A percentile compares a stretch with the other conserved stretches of the same genome.
These are phyloP conservation scores for Spongispora temasekensis DNA, from an alignment of 1,284 basidiomycete genomes.

Conservation along the genomic window DNA sequence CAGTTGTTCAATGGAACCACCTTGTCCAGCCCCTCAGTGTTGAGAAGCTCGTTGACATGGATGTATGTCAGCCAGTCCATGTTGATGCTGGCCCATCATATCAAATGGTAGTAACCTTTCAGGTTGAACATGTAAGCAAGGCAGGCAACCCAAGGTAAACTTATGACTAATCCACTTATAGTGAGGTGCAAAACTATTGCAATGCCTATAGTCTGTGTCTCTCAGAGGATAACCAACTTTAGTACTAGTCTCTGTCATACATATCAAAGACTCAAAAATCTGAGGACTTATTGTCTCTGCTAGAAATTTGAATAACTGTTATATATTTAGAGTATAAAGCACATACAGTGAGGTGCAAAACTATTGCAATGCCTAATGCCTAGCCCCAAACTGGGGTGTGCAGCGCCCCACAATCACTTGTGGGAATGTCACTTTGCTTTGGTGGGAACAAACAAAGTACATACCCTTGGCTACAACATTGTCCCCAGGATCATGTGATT, in stretches of 20 bases:
- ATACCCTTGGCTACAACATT: too few relatives aligned
- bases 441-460: too few relatives aligned
- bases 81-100: background rate
- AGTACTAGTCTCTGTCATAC: background rate
- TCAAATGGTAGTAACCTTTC: background rate
- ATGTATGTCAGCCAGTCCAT: background rate
- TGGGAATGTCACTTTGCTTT: too few relatives aligned
- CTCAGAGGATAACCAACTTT: background rate
- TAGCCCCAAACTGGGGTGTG: too few relatives aligned
- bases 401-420: too few relatives aligned
- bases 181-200: too few relatives aligned
- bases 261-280: background rate
- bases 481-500: too few relatives aligned
- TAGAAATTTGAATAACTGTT: background rate
- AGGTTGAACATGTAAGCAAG: background rate
- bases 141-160: background rate
- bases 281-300: background rate
- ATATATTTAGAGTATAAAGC: background rate
- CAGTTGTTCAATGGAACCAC: background rate
- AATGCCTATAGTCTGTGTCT: background rate
- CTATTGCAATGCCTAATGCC: too few relatives aligned
- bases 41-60: background rate
- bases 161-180: background rate
- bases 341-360: too few relatives aligned
- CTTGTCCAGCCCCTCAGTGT: background rate